Evolutionary conservation across 345 rosid species (phyloP), one percentile per base, ranked within the genome.

Genomic region (Eucalyptus leucophloia): DNA sequence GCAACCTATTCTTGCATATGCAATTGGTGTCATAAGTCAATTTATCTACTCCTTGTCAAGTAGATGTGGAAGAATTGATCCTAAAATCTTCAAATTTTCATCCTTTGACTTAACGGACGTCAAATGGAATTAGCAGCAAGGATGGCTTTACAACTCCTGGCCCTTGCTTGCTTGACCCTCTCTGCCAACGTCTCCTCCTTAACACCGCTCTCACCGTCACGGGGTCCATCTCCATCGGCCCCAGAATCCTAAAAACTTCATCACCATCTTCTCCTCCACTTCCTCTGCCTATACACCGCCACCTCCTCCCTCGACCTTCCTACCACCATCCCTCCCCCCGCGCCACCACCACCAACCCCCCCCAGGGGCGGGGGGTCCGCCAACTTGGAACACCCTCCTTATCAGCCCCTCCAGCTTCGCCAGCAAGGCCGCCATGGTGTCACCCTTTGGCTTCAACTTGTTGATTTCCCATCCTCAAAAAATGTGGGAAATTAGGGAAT

Each of bases 151-250:
- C 56, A 53, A 53, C 56, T 53, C 9, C 56, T 53, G 9, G 56
- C 56, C 56, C 56, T 53, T 18, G 60, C 60, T 54, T 54, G 28
- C 12, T 54, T 28, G 28, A 54, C 60, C 60, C 60, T 54, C 60
- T 54, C 60, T 23, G 60, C 60, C 60, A 19, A 54, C 60, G 1
- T 54, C 60, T 54, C 60, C 60, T 54, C 28, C 60, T 21, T 24
- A 9, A 9, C 60, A 56, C 28, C 28, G 5, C 60, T 56, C 60
- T 56, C 12, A 95, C 97, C 99, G 95, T 96, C 34, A 96, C 98
- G 89, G 96, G 92, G 89, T 96, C 99, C 99, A 96, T 96, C 95
- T 97, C 98, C 99, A 96, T 94, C 96, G 95, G 83, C 93, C 90
- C 95, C 95, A 96, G 91, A 49, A 96, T 99, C 90, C 99, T 95